Base-by-base conservation (phyloP, 352 stramenopile species). In the Chrysophaeum taylorii region DNA sequence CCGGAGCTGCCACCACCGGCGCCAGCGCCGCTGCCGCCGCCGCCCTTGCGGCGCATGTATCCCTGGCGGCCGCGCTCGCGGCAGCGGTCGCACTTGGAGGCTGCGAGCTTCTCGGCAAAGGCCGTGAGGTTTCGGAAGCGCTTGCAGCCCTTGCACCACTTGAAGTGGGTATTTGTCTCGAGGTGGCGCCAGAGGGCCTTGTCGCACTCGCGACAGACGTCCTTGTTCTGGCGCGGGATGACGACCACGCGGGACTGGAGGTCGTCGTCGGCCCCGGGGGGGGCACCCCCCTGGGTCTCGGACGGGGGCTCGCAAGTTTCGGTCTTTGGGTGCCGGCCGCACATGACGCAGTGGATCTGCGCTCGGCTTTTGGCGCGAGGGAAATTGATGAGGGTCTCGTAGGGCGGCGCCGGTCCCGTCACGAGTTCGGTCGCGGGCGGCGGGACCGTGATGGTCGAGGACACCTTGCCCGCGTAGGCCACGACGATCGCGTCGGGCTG, bases 101-200 rank as follows among this genome's bases (percentile, higher is more conserved):
- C 73, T 14, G 42, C 66, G 29, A 71, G 43, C 69, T 76, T 75
- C 37, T 77, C 60, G 1, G 48, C 63, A 52, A 77, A 77, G 16
- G 33, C 36, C 14, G 37, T 64, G 18, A 77, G 50, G 37, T 61
- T 64, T 15, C 63, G 52, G 50, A 77, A 77, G 38, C 57, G 43
- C 71, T 77, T 77, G 73, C 73, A 77, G 60, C 73, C 73, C 48
- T 77, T 77, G 73, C 73, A 77, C 54, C 54, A 77, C 62, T 77
- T 77, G 73, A 77, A 77, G 52, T 64, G 48, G n/a, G 41, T 64
- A 7, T 64, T 37, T 2, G 64, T 73, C 16, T 29, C 37, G 18
- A 43, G 31, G 67, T 77, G 70, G 29, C 48, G 66, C 73, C 73
- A 77, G 0, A 74, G 43, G 2, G 48, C 45, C 39, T 64, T 70